These are phyloP conservation scores for Rostrohypoxylon terebratum DNA, from an alignment of 495 filamentous ascomycete species.

Conservation along the genomic window DNA sequence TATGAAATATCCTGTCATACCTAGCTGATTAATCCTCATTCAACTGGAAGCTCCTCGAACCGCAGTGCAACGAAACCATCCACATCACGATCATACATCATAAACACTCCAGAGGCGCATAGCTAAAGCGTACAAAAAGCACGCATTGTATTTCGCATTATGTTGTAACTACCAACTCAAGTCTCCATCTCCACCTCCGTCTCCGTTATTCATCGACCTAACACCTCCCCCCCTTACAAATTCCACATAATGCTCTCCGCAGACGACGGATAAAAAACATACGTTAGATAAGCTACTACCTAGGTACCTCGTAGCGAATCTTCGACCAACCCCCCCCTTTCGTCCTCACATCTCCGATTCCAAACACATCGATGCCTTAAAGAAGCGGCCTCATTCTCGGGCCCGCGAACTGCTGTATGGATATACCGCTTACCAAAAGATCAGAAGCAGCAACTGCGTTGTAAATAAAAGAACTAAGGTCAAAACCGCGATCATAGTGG, in stretches of 20 bases:
- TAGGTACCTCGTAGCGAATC: background rate
- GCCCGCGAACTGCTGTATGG: background rate
- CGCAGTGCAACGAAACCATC: background rate
- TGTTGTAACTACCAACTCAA: conserved; percentile 1
- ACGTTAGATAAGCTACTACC: background rate
- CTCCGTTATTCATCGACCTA: no score
- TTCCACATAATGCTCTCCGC: background rate
- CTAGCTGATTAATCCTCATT: background rate
- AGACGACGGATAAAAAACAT: background rate
- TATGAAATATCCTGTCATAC: background rate
- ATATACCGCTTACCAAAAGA: background rate
- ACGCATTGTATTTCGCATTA: conserved; percentile 10
- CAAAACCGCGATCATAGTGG: background rate
- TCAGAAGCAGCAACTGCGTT: background rate
- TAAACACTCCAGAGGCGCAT: background rate
- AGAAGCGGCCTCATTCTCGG: background rate
- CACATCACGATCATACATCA: background rate
- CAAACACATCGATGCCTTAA: background rate
- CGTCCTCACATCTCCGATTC: background rate
- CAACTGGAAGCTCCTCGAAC: background rate
- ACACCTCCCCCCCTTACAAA: background rate
- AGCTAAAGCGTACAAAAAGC: background rate
- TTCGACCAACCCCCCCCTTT: background rate
- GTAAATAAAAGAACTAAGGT: background rate
- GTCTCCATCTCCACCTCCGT: background rate